phyloP scores from a whole-genome alignment of 176 grass and related monocot genomes.

The Neostapfia colusana region DNA sequence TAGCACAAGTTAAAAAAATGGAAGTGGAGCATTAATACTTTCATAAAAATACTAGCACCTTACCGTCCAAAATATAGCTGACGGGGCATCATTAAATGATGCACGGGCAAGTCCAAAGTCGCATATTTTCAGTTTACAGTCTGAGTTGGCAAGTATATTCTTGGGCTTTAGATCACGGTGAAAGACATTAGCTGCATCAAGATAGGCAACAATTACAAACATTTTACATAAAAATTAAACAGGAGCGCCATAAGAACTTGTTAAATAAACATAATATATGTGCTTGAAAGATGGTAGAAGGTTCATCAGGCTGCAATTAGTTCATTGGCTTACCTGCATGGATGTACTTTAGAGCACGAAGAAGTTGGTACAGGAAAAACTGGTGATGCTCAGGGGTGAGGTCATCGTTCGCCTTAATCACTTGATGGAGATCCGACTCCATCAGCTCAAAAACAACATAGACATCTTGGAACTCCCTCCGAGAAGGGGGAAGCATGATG shows the following conservation, averaged over 20 bases:
- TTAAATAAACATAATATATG: background rate
- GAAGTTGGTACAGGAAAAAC: conserved; percentile 91
- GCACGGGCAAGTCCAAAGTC: conserved; percentile 95
- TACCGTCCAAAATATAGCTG: conserved; percentile 99
- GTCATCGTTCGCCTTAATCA: conserved; percentile 91
- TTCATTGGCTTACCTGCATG: conserved; percentile 60
- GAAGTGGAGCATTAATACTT: conserved; percentile 19
- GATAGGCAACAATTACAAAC: conserved; percentile 17
- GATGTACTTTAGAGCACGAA: conserved; percentile 89
- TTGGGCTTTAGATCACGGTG: conserved; percentile 94
- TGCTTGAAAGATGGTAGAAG: conserved; percentile 7
- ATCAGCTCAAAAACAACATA: conserved; percentile 96
- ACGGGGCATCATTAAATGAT: conserved; percentile 95
- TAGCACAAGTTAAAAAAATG: conserved; percentile 18
- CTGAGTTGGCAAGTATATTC: conserved; percentile 92
- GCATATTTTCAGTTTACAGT: conserved; percentile 93
- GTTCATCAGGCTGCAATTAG: background rate
- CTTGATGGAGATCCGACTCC: conserved; percentile 92
- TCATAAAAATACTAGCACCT: conserved; percentile 22
- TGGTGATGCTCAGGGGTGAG: conserved; percentile 85
- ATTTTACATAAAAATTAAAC: conserved; percentile 33
- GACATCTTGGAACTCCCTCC: conserved; percentile 85
- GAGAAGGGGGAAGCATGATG: conserved; percentile 90
- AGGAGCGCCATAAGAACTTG: conserved; percentile 4
- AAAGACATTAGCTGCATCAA: conserved; percentile 89